phyloP scores from a whole-genome alignment of 2,329 filamentous ascomycete genomes.

The Ceratocystis variospora region DNA sequence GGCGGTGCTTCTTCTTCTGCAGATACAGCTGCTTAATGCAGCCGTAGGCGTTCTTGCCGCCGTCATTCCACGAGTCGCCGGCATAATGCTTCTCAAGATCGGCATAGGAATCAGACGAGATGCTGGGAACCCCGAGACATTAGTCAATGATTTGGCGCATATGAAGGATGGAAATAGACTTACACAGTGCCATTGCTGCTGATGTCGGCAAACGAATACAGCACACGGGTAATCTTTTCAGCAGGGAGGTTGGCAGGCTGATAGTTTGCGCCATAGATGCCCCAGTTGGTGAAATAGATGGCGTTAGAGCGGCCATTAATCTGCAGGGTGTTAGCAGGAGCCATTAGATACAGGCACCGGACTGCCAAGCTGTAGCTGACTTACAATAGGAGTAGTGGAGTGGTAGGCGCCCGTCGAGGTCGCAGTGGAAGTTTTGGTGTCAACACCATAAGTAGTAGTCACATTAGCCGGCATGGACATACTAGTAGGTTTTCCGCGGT shows the following conservation, averaged over 20 bases:
- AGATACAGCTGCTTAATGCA: slow-evolving; percentile 64
- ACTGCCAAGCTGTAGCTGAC: neutral
- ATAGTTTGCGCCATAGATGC: slow-evolving; percentile 59
- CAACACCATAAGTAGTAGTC: neutral
- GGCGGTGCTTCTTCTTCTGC: slow-evolving; percentile 61
- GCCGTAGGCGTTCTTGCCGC: slow-evolving; percentile 56
- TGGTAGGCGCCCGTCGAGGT: neutral
- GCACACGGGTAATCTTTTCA: slow-evolving; percentile 55
- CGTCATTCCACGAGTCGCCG: slow-evolving; percentile 45
- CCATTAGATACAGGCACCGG: neutral
- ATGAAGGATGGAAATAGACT: slow-evolving; percentile 16
- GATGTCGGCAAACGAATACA: slow-evolving; percentile 36
- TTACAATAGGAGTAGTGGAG: neutral
- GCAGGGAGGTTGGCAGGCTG: slow-evolving; percentile 55
- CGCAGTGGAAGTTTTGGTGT: neutral
- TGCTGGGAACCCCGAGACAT: slow-evolving; percentile 23
- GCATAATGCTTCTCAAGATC: slow-evolving; percentile 57
- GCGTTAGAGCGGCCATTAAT: slow-evolving; percentile 26
- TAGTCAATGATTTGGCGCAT: neutral
- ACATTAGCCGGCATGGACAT: neutral
- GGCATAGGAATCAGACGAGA: slow-evolving; percentile 47
- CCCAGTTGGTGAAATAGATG: slow-evolving; percentile 43
- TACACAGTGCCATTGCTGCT: slow-evolving; percentile 21
- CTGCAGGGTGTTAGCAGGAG: neutral
- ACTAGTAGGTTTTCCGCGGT: neutral